Percentiles rank a stretch among this genome's conserved stretches.
phyloP scores from a whole-genome alignment of 306 rosid species.

The Nissolia schottii region DNA sequence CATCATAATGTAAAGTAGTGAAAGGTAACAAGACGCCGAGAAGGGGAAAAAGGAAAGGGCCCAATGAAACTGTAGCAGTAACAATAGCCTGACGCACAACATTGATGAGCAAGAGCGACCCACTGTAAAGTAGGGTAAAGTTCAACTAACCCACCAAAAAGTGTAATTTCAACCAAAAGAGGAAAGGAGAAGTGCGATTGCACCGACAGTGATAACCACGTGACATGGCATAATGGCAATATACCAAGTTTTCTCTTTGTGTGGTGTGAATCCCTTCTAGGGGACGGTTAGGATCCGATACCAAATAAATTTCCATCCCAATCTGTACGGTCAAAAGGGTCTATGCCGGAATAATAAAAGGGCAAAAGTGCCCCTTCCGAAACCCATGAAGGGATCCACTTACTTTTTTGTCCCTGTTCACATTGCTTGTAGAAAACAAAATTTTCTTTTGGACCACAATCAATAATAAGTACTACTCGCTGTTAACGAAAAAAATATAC shows the following conservation, averaged over 20 bases:
- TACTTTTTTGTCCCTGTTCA: background rate
- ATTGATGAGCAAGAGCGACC: background rate
- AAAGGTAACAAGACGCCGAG: background rate
- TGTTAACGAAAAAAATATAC: too few relatives aligned
- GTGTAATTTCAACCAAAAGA: background rate
- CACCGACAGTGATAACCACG: conserved; percentile 64
- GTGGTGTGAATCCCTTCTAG: conserved; percentile 21
- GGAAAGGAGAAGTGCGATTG: background rate
- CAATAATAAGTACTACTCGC: too few relatives aligned
- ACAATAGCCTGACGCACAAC: background rate
- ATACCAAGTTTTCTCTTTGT: conserved; percentile 11
- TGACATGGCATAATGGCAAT: conserved; percentile 25
- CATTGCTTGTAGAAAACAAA: background rate
- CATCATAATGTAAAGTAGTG: background rate
- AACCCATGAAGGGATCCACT: conserved; percentile 21
- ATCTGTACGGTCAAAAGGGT: conserved; percentile 23
- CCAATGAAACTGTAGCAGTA: background rate
- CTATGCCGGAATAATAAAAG: conserved; percentile 14
- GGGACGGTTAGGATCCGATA: conserved; percentile 36
- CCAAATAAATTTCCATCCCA: background rate
- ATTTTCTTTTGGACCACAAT: background rate
- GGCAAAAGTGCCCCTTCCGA: background rate
- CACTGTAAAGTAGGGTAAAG: background rate
- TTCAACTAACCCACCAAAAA: background rate
- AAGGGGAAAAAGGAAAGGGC: background rate